A percentile compares a stretch with the other conserved stretches of the same genome.
phyloP scores from a whole-genome alignment of 345 rosid genomes.

The Orychophragmus violaceus region DNA sequence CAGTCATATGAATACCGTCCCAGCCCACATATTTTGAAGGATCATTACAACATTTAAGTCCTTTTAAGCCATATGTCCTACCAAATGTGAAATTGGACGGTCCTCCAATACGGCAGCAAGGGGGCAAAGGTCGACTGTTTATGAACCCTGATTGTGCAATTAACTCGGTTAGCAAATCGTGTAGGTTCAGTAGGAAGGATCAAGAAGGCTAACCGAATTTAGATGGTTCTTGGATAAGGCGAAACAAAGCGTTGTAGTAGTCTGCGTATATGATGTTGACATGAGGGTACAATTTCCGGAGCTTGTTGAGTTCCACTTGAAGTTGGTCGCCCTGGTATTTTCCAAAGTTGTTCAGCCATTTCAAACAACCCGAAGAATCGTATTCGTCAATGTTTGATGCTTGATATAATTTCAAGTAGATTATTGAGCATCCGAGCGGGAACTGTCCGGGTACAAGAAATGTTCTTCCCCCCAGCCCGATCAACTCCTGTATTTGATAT shows the following conservation, averaged over 20 bases:
- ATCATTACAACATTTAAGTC: constrained; percentile 17
- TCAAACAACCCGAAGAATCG: constrained; percentile 41
- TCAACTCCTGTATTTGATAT: constrained; percentile 33
- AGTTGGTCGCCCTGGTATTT: constrained; percentile 36
- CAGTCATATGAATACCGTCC: constrained; percentile 41
- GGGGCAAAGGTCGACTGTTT: neutral
- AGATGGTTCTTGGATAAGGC: constrained; percentile 23
- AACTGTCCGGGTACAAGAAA: constrained; percentile 45
- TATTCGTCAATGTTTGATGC: constrained; percentile 28
- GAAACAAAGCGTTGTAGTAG: constrained; percentile 27
- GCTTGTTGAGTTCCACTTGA: constrained; percentile 15
- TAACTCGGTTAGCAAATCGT: neutral
- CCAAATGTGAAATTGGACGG: constrained; percentile 19
- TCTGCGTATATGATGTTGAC: constrained; percentile 40
- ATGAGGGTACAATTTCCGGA: constrained; percentile 32
- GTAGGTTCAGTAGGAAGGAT: neutral
- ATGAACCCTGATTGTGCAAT: constrained; percentile 29
- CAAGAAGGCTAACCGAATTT: constrained; percentile 34
- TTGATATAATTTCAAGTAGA: constrained; percentile 24
- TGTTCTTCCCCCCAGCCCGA: constrained; percentile 41
- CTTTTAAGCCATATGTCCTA: constrained; percentile 9
- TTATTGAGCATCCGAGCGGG: constrained; percentile 36
- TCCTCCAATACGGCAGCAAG: constrained; percentile 42
- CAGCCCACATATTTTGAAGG: constrained; percentile 37
- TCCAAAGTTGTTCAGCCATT: constrained; percentile 36